Percentiles rank a stretch among this genome's conserved stretches.
These are phyloP conservation scores for Ochetophila trinervis DNA, from an alignment of 306 rosid species.

Conservation along the genomic window DNA sequence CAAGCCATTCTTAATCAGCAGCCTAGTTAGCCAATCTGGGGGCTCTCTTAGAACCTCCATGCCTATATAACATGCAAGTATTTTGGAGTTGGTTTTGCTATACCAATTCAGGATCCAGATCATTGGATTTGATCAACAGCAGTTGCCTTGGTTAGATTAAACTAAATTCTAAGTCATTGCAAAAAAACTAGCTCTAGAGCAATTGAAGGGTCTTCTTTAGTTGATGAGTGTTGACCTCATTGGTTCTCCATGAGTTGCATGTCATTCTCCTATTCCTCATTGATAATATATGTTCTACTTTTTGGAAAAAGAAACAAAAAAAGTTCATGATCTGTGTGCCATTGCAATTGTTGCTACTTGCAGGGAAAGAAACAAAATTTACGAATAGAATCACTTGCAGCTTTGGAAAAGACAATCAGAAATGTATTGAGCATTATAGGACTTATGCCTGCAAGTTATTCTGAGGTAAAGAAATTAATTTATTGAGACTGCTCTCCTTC, in stretches of 20 bases:
- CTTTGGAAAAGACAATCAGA: constrained; percentile 54
- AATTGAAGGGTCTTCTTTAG: too few species aligned
- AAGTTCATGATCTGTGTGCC: constrained; percentile 1
- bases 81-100: too few species aligned
- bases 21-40: too few species aligned
- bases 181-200: too few species aligned
- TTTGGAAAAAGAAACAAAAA: not conserved
- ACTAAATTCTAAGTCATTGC: not conserved
- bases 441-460: constrained; percentile 63
- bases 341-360: constrained; percentile 21
- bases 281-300: constrained; percentile 10
- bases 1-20: too few species aligned
- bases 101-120: too few species aligned
- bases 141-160: too few species aligned
- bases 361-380: constrained; percentile 79
- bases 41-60: too few species aligned
- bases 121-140: too few species aligned
- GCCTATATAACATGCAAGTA: too few species aligned
- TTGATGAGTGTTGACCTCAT: too few species aligned
- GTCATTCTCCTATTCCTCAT: not conserved
- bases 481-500: constrained; percentile 19
- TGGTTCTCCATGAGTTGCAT: too few species aligned
- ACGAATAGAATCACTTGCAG: constrained; percentile 79
- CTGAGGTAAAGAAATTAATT: constrained; percentile 50
- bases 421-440: constrained; percentile 64